These are phyloP conservation scores for Ciborinia camelliae DNA, from an alignment of 2,329 filamentous ascomycete species.

Conservation along the genomic window DNA sequence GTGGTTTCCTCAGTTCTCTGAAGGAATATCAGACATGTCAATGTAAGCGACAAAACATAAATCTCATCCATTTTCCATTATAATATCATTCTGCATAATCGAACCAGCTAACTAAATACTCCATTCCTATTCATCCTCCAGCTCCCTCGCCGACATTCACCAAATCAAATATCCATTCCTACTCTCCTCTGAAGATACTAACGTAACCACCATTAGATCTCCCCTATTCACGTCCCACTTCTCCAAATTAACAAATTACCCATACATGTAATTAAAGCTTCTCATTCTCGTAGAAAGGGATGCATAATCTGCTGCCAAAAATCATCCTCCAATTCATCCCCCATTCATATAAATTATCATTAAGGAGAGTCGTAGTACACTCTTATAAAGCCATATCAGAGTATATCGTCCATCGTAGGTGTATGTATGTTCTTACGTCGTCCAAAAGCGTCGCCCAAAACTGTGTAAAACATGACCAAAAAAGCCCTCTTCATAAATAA, in stretches of 20 bases:
- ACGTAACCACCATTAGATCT: too few species aligned
- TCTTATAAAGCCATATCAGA: background rate
- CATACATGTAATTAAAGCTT: background rate
- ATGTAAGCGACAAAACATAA: too few species aligned
- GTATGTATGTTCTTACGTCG: background rate
- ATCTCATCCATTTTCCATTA: background rate
- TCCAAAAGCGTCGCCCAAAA: conserved; percentile 10
- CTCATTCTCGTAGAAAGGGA: background rate
- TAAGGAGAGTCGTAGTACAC: background rate
- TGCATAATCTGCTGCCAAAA: background rate
- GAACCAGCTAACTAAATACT: background rate
- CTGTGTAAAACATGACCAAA: conserved; percentile 4
- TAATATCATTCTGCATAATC: background rate
- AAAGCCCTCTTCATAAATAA: conserved; percentile 1
- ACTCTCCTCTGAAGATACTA: background rate
- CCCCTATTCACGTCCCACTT: background rate
- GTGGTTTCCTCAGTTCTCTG: too few species aligned
- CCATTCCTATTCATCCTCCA: too few species aligned
- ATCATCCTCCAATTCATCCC: background rate
- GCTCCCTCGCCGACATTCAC: background rate
- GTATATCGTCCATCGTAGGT: background rate
- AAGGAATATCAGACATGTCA: too few species aligned
- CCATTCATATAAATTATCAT: background rate
- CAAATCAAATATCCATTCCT: background rate
- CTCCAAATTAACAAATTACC: background rate